phyloP scores from a whole-genome alignment of 2,329 filamentous ascomycete genomes.

The Calonectria henricotiae region DNA sequence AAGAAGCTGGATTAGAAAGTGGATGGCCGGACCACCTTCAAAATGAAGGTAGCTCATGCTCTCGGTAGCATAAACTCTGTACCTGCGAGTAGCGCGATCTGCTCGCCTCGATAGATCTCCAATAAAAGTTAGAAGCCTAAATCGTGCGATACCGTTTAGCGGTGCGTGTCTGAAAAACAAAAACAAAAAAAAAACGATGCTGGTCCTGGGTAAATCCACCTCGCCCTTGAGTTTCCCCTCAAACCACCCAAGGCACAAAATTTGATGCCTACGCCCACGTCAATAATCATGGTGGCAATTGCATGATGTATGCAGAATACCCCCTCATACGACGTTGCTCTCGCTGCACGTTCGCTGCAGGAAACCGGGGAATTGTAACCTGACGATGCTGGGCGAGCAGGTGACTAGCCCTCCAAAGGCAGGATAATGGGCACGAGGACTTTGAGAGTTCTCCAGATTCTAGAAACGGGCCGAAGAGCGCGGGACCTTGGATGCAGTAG shows the following conservation, averaged over 20 bases:
- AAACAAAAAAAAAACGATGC: background rate
- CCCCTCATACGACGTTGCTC: slow-evolving; percentile 40
- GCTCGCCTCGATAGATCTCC: slow-evolving; percentile 36
- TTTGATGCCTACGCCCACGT: slow-evolving; percentile 5
- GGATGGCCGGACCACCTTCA: slow-evolving; percentile 5
- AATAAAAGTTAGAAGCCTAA: slow-evolving; percentile 18
- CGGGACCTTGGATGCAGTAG: slow-evolving; percentile 35
- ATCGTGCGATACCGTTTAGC: slow-evolving; percentile 30
- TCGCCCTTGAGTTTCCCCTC: background rate
- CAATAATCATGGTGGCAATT: slow-evolving; percentile 11
- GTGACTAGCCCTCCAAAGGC: background rate
- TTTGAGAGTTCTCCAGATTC: slow-evolving; percentile 30
- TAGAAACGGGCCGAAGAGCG: slow-evolving; percentile 49
- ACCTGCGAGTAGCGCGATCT: slow-evolving; percentile 22
- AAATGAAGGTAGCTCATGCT: slow-evolving; percentile 3
- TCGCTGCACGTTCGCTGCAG: background rate
- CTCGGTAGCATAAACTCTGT: slow-evolving; percentile 4
- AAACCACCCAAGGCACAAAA: background rate
- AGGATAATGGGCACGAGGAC: slow-evolving; percentile 26
- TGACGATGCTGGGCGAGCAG: slow-evolving; percentile 30
- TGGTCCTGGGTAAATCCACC: background rate
- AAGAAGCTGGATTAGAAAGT: slow-evolving; percentile 6
- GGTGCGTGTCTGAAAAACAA: slow-evolving; percentile 25
- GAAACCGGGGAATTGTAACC: slow-evolving; percentile 36
- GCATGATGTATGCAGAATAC: slow-evolving; percentile 14